These are phyloP conservation scores for Nitzschia sp. DNA, from an alignment of 108 stramenopile species.

Conservation along the genomic window DNA sequence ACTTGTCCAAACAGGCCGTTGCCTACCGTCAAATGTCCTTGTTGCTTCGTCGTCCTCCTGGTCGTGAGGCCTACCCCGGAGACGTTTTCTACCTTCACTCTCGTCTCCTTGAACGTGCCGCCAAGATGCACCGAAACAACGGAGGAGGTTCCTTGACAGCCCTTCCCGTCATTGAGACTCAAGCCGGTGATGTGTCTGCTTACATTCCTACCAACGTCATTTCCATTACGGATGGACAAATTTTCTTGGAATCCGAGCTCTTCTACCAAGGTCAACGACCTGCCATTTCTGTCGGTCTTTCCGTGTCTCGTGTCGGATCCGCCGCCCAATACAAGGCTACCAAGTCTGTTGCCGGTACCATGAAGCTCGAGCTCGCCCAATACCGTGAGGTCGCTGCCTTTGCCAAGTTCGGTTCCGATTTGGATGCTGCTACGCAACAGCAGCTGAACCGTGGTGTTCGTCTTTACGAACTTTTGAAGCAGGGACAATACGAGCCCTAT, in stretches of 20 bases:
- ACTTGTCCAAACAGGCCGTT: slow-evolving; percentile 98
- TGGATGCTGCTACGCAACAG: slow-evolving; percentile 99
- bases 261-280: slow-evolving; percentile 99
- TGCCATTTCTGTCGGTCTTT: slow-evolving; percentile 99
- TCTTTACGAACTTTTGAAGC: slow-evolving; percentile 99
- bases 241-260: slow-evolving; percentile 99
- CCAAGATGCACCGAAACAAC: slow-evolving; percentile 96
- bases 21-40: slow-evolving; percentile 99
- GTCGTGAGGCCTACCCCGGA: slow-evolving; percentile 99
- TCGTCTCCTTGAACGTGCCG: slow-evolving; percentile 99
- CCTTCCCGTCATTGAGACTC: slow-evolving; percentile 99
- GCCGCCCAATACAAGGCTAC: slow-evolving; percentile 99
- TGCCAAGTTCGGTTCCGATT: slow-evolving; percentile 99
- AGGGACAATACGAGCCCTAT: slow-evolving; percentile 98
- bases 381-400: slow-evolving; percentile 99
- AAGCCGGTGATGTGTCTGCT: slow-evolving; percentile 99
- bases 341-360: slow-evolving; percentile 99
- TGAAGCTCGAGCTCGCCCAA: slow-evolving; percentile 99
- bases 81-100: slow-evolving; percentile 99
- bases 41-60: slow-evolving; percentile 99
- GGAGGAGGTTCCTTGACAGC: slow-evolving; percentile 99
- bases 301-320: slow-evolving; percentile 99
- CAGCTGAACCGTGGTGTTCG: slow-evolving; percentile 99
- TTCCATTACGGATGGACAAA: slow-evolving; percentile 99
- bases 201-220: slow-evolving; percentile 99